These are phyloP conservation scores for Sporopachydermia quercuum DNA, from an alignment of 805 yeast species.

Conservation along the genomic window DNA sequence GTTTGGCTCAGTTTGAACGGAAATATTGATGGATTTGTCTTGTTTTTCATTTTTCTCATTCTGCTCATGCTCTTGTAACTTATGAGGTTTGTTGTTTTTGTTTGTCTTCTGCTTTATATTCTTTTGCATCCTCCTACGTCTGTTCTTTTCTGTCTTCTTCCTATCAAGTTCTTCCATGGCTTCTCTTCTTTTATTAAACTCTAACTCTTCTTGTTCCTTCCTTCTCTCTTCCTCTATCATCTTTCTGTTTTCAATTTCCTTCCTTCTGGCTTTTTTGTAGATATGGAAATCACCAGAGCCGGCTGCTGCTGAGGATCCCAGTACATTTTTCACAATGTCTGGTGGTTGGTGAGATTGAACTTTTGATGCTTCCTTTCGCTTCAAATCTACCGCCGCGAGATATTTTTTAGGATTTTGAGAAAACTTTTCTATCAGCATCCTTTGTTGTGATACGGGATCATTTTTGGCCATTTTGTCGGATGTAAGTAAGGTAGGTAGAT, in stretches of 20 bases:
- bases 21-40: too few relatives aligned
- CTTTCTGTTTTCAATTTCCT: slow-evolving; percentile 15
- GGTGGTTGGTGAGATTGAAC: slow-evolving; percentile 13
- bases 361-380: background rate
- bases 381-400: background rate
- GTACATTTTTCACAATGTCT: slow-evolving; percentile 15
- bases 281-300: slow-evolving; percentile 24
- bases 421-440: slow-evolving; percentile 2
- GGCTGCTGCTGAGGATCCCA: slow-evolving; percentile 20
- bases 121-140: slow-evolving; percentile 8
- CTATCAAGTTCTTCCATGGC: slow-evolving; percentile 10
- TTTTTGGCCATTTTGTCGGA: background rate
- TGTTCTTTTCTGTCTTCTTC: slow-evolving; percentile 15
- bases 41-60: too few relatives aligned
- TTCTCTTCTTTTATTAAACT: slow-evolving; percentile 12
- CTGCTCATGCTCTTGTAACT: too few relatives aligned
- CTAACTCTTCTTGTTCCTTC: slow-evolving; percentile 11
- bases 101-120: too few relatives aligned
- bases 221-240: slow-evolving; percentile 12
- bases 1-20: too few relatives aligned
- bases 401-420: slow-evolving; percentile 1
- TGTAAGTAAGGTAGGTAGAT: too few relatives aligned
- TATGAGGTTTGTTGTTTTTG: too few relatives aligned
- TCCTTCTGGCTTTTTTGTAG: slow-evolving; percentile 18
- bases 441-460: background rate